Percentiles rank a stretch among this genome's conserved stretches.
These are phyloP conservation scores for Alternaria burnsii DNA, from an alignment of 2,329 filamentous ascomycete species.

Conservation along the genomic window DNA sequence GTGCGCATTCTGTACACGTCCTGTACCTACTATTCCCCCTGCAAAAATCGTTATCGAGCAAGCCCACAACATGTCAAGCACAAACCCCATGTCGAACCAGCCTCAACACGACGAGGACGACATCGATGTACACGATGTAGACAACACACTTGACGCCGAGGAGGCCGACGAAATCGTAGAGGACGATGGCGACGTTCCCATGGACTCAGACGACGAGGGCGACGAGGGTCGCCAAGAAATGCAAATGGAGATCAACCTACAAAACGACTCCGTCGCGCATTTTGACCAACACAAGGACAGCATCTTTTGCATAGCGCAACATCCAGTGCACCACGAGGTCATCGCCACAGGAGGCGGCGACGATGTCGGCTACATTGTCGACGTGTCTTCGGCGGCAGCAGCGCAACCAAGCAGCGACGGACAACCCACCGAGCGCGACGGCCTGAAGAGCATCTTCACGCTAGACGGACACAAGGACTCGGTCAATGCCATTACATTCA, in stretches of 20 bases:
- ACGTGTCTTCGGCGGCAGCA: conserved; percentile 69
- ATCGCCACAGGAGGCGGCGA: conserved; percentile 88
- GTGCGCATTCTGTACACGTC: not conserved
- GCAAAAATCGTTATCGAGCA: not conserved
- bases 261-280: conserved; percentile 93
- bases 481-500: conserved; percentile 86
- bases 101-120: conserved; percentile 44
- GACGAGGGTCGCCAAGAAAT: conserved; percentile 62
- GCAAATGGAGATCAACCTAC: conserved; percentile 74
- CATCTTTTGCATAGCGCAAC: conserved; percentile 93
- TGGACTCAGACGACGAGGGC: conserved; percentile 77
- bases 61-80: conserved; percentile 32
- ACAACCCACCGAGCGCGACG: conserved; percentile 63
- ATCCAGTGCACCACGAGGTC: conserved; percentile 79
- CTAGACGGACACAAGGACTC: conserved; percentile 93
- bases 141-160: conserved; percentile 77
- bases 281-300: conserved; percentile 91
- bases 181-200: conserved; percentile 74
- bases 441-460: conserved; percentile 72
- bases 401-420: conserved; percentile 69
- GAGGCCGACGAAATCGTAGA: conserved; percentile 80
- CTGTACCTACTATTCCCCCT: not conserved
- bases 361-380: conserved; percentile 87
- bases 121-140: conserved; percentile 65
- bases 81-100: conserved; percentile 29